phyloP scores from a whole-genome alignment of 805 yeast genomes.

The Zygoascus biomembranicola region DNA sequence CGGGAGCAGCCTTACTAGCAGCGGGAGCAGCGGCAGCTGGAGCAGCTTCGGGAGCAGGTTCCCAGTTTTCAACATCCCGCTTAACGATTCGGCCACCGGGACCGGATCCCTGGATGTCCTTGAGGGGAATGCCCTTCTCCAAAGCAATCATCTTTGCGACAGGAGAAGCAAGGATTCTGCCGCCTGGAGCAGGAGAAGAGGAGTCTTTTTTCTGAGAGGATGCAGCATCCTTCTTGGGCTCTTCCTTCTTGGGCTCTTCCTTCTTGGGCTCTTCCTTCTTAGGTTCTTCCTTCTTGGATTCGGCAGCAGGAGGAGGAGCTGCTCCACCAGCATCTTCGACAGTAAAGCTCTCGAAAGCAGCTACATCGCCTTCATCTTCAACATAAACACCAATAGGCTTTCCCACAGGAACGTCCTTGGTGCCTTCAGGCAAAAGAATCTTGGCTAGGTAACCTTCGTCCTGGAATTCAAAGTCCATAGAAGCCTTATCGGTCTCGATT shows the following conservation, averaged over 20 bases:
- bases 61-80: constrained; percentile 72
- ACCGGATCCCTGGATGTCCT: constrained; percentile 83
- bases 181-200: constrained; percentile 31
- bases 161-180: constrained; percentile 89
- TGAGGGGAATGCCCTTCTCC: constrained; percentile 83
- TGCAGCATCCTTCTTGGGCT: constrained; percentile 12
- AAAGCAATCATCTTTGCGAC: constrained; percentile 88
- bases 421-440: constrained; percentile 72
- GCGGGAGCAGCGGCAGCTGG: constrained; percentile 30
- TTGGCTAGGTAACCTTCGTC: constrained; percentile 92
- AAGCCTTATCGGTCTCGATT: constrained; percentile 95
- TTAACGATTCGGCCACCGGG: constrained; percentile 93
- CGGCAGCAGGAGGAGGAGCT: constrained; percentile 37
- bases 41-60: constrained; percentile 35
- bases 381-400: constrained; percentile 96
- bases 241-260: constrained; percentile 20
- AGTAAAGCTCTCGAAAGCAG: constrained; percentile 81
- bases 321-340: constrained; percentile 67
- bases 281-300: constrained; percentile 26
- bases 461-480: constrained; percentile 97
- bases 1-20: constrained; percentile 27
- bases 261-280: constrained; percentile 25
- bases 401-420: constrained; percentile 88
- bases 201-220: constrained; percentile 40
- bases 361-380: constrained; percentile 74